A percentile compares a stretch with the other conserved stretches of the same genome.
Conservation (phyloP, 257 asterid species). For the Gentiana macrophylla region DNA sequence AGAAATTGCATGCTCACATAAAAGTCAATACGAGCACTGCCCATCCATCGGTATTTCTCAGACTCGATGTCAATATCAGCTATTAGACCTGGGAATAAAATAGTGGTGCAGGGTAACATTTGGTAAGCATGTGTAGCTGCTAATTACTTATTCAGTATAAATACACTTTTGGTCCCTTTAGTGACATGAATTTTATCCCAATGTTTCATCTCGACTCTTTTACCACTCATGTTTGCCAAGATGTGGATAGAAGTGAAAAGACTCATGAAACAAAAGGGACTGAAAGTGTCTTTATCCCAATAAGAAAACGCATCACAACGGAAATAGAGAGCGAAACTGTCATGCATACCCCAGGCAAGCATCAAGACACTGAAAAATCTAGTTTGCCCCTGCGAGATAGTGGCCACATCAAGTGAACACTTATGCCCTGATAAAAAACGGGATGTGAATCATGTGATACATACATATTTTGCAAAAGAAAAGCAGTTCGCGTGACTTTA, state of each 20-base stretch:
- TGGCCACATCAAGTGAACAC: conserved; percentile 73
- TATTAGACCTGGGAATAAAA: conserved; percentile 55
- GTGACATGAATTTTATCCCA: too few species aligned
- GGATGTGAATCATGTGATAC: conserved; percentile 5
- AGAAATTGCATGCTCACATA: conserved; percentile 46
- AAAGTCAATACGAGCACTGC: conserved; percentile 88
- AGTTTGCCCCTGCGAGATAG: conserved; percentile 59
- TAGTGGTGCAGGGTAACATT: background rate
- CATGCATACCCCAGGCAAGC: conserved; percentile 89
- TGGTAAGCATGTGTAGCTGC: background rate
- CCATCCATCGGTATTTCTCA: conserved; percentile 99
- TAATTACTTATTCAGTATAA: background rate
- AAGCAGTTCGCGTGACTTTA: background rate
- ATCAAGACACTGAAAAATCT: conserved; percentile 66
- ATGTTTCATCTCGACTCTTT: too few species aligned
- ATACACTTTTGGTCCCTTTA: too few species aligned
- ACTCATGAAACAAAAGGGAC: too few species aligned
- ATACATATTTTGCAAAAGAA: background rate
- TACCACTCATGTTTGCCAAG: too few species aligned
- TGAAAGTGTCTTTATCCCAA: background rate
- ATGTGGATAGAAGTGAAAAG: too few species aligned
- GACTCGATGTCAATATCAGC: conserved; percentile 98
- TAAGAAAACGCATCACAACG: background rate
- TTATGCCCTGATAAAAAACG: conserved; percentile 55
- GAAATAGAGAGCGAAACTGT: conserved; percentile 8